Percentiles rank a stretch among this genome's conserved stretches.
phyloP scores from a whole-genome alignment of 2,329 filamentous ascomycete species.

The Ophiostoma montium region DNA sequence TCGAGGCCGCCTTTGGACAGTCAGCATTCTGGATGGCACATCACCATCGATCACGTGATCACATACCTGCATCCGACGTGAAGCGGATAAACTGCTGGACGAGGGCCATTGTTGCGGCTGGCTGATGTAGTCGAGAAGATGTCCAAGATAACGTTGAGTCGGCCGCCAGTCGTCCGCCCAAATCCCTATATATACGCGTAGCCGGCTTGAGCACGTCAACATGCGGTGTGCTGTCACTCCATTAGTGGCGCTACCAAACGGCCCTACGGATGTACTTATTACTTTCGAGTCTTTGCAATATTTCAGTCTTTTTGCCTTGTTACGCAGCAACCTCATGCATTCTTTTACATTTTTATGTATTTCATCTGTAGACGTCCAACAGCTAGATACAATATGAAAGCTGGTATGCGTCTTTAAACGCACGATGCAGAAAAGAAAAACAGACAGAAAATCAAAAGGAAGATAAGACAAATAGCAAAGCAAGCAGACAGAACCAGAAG shows the following conservation, averaged over 20 bases:
- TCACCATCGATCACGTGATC: neutral
- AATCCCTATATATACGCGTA: too few relatives aligned
- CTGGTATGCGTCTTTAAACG: neutral
- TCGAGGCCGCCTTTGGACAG: constrained; percentile 40
- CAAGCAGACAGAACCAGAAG: neutral
- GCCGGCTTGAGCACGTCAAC: too few relatives aligned
- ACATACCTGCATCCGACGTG: constrained; percentile 31
- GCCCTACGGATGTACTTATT: too few relatives aligned
- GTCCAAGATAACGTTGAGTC: neutral
- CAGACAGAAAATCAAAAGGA: neutral
- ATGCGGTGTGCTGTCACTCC: too few relatives aligned
- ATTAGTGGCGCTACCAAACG: too few relatives aligned
- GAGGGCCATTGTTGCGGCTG: constrained; percentile 1
- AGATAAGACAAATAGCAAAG: too few relatives aligned
- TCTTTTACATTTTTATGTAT: constrained; percentile 2
- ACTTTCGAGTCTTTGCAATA: too few relatives aligned
- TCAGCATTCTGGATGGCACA: neutral
- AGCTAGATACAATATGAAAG: neutral
- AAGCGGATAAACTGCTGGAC: constrained; percentile 29
- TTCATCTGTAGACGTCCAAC: constrained; percentile 1
- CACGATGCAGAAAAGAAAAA: neutral
- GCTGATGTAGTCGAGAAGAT: neutral
- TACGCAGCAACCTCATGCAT: too few relatives aligned
- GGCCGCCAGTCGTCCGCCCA: neutral
- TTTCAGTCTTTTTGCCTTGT: too few relatives aligned